Base-by-base conservation (phyloP, 1,139 yeast genomes). In the Pichia sp. region DNA sequence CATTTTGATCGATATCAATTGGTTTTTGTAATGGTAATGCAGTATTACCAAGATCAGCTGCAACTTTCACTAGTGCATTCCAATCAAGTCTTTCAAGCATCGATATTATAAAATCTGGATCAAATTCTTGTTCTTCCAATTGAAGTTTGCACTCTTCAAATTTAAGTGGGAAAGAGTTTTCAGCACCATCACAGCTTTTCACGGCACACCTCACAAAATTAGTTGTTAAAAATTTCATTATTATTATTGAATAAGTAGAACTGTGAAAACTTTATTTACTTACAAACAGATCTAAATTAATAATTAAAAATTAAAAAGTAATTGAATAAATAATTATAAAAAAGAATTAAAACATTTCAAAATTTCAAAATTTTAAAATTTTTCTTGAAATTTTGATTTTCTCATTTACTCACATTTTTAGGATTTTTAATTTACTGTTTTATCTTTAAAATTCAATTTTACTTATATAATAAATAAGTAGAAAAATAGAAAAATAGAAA, bases 181-280 rank as follows among this genome's bases (percentile, higher is more conserved):
- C 76, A 8, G 92, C 77, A 32, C 81, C 71, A 50, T 84, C 87
- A 63, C 99, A 92, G 5, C 80, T 63, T 61, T 85, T 83, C 54
- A 89, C 86, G 0, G 97, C 92, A 67, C 99, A 92, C 66, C 86
- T 89, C 54, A 92, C 95, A 66, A 92, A 94, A 67, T 94, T 92
- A 40, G 97, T 87, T 34, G 98, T 90, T 40, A 92, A 72, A 61
- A 92, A 83, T 71, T 92, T 92, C 98, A 92, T 90, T 34, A 10
- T 54, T 18, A 18, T 18, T 18, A 18, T 18, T 18, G 18, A 18
- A 18, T 18, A 18, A 18, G 18, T 18, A 18, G 18, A 18, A 18
- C 18, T 18, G 18, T 18, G 18, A 18, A 18, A 18, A 18, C 18
- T 18, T 18, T 18, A 18, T 18, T 18, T 18, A 18, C 18, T 18